phyloP scores from a whole-genome alignment of 345 rosid genomes.

The Hypericum androsaemum region DNA sequence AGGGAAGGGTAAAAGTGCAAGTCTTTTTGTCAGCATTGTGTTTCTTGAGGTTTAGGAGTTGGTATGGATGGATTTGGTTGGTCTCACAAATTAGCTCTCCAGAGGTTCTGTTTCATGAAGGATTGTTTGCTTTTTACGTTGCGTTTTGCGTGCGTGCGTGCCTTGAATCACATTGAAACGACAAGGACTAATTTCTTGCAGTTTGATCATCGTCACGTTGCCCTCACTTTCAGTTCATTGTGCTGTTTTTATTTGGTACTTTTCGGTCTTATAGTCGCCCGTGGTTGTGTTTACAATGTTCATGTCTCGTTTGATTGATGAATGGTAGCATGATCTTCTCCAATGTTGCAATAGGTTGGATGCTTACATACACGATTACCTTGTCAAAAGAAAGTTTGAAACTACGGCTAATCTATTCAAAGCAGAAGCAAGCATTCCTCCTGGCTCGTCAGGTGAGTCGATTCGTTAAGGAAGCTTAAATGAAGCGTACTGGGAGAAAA shows the following conservation, averaged over 20 bases:
- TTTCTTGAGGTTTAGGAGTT: too few relatives aligned
- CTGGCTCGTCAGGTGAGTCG: conserved; percentile 50
- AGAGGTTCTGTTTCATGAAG: too few relatives aligned
- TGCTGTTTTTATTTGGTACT: neutral
- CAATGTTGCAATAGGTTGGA: conserved; percentile 42
- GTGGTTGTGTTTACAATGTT: neutral
- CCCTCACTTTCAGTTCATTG: neutral
- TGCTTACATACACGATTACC: conserved; percentile 54
- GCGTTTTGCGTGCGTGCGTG: too few relatives aligned
- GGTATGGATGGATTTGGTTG: too few relatives aligned
- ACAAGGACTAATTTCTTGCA: too few relatives aligned
- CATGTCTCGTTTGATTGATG: neutral
- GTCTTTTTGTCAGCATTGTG: too few relatives aligned
- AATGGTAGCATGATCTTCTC: neutral
- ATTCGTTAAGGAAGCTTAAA: neutral
- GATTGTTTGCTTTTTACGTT: too few relatives aligned
- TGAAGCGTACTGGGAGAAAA: neutral
- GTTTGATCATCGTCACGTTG: too few relatives aligned
- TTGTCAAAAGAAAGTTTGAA: conserved; percentile 51
- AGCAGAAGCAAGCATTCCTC: conserved; percentile 51
- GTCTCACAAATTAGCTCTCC: too few relatives aligned
- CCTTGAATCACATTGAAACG: too few relatives aligned
- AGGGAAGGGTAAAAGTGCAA: too few relatives aligned
- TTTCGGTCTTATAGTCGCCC: neutral
- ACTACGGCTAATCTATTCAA: conserved; percentile 52